phyloP scores from a whole-genome alignment of 108 stramenopile genomes.

The Skeletonema marinoi region DNA sequence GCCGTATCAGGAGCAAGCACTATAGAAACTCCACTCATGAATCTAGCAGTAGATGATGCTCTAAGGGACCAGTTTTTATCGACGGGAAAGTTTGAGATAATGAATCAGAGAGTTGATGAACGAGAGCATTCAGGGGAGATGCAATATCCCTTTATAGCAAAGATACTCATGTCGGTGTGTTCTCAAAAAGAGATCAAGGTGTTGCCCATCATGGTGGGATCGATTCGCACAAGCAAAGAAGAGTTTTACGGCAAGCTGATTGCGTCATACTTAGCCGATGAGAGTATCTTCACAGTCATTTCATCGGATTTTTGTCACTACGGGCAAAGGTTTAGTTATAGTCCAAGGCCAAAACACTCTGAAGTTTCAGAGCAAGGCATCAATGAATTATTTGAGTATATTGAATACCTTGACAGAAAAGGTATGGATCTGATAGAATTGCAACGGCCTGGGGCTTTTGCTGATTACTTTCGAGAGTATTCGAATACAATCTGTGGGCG shows the following conservation, averaged over 20 bases:
- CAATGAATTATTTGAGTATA: conserved; percentile 53
- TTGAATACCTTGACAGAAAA: conserved; percentile 69
- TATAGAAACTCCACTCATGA: conserved; percentile 76
- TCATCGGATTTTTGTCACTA: conserved; percentile 87
- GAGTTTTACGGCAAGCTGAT: conserved; percentile 59
- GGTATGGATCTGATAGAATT: conserved; percentile 80
- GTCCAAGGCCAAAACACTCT: conserved; percentile 28
- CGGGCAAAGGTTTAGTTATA: conserved; percentile 42
- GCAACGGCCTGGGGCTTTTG: conserved; percentile 86
- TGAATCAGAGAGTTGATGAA: conserved; percentile 71
- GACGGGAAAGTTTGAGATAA: conserved; percentile 53
- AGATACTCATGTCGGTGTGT: conserved; percentile 42
- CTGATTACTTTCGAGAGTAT: conserved; percentile 73
- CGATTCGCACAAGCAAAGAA: conserved; percentile 52
- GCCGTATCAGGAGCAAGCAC: conserved; percentile 63
- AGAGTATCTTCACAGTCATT: conserved; percentile 63
- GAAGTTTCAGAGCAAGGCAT: conserved; percentile 9
- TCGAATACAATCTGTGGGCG: conserved; percentile 87
- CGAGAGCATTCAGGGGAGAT: conserved; percentile 88
- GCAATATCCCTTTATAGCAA: conserved; percentile 86
- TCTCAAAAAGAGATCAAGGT: conserved; percentile 43
- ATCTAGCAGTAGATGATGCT: conserved; percentile 63
- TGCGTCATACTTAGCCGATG: conserved; percentile 58
- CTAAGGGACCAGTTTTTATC: conserved; percentile 61
- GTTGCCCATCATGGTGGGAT: conserved; percentile 85